Evolutionary conservation across 2,329 filamentous ascomycete genomes (phyloP).

Genomic region (Dactylonectria macrodidyma): DNA sequence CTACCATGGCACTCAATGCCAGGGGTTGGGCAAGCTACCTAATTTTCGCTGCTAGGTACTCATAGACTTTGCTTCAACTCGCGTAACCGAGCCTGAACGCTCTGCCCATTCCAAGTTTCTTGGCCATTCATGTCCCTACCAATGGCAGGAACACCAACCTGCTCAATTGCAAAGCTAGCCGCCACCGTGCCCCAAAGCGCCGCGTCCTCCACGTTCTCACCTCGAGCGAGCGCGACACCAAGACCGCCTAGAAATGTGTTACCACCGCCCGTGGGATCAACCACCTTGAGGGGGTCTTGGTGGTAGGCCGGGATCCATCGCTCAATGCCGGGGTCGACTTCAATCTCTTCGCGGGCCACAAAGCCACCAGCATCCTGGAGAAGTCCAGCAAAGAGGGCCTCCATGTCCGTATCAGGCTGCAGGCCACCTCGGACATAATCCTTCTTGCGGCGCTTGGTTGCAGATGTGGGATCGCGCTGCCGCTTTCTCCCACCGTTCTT

Average conservation of each 20-base stretch:
- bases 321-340: slow-evolving; percentile 75
- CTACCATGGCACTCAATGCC: slow-evolving; percentile 26
- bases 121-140: slow-evolving; percentile 58
- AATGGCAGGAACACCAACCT: slow-evolving; percentile 84
- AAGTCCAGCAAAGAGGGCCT: slow-evolving; percentile 72
- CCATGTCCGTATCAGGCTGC: slow-evolving; percentile 74
- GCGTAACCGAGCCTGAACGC: slow-evolving; percentile 66
- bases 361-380: slow-evolving; percentile 67
- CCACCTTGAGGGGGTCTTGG: slow-evolving; percentile 66
- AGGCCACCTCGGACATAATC: slow-evolving; percentile 66
- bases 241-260: slow-evolving; percentile 86
- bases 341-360: slow-evolving; percentile 70
- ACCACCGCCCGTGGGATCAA: slow-evolving; percentile 96
- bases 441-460: slow-evolving; percentile 58
- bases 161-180: slow-evolving; percentile 94
- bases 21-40: neutral
- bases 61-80: slow-evolving; percentile 63
- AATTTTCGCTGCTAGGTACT: slow-evolving; percentile 14
- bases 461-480: slow-evolving; percentile 45
- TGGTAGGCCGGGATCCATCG: slow-evolving; percentile 88
- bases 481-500: slow-evolving; percentile 69
- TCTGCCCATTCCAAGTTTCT: slow-evolving; percentile 75
- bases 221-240: slow-evolving; percentile 71
- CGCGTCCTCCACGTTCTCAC: slow-evolving; percentile 76
- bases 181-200: slow-evolving; percentile 85